Base-by-base conservation (phyloP, 176 grass and related monocot genomes). In the Thinopyrum elongatum region DNA sequence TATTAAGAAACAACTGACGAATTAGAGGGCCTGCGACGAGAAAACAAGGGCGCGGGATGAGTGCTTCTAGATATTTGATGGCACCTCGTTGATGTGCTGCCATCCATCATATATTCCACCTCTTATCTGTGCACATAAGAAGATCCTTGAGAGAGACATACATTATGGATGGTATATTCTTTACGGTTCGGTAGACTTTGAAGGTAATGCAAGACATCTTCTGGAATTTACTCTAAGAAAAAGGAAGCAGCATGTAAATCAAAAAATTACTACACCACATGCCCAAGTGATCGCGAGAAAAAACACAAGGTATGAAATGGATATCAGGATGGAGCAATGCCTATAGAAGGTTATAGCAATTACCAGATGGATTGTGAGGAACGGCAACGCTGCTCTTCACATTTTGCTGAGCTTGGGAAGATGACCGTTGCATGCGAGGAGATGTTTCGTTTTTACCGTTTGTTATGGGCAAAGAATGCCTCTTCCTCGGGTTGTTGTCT, bases 361-460 rank as follows among this genome's bases (percentile, higher is more conserved):
- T 84, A 95, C 96, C 96, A 84, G 92, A 86, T 80, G 90, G 76
- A 81, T 81, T 87, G 41, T 86, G 91, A 86, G 93, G 88, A 55
- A 84, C 86, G 55, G 47, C 70, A 3, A 65, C 79, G n/a, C 80
- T 95, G 90, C 28, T 84, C 53, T 96, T 99, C 51, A 77, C 74
- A 72, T 81, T 95, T 73, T 89, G 89, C 74, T 96, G 90, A 13
- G 88, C 93, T 65, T 96, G 93, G 64, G 88, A 94, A 12, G 93
- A 78, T 59, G 94, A 99, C 66, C 94, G 88, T 72, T 94, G 88
- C 97, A 99, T 96, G 79, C 97, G 88, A 33, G 97, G 97, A 49
- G 97, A 98, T 8, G 84, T 94, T 71, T 93, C 87, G 4, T 93
- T 89, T 53, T 86, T 87, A 12, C 86, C 88, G 2, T 86, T 89